Percentiles rank a stretch among this genome's conserved stretches.
phyloP scores from a whole-genome alignment of 2,329 filamentous ascomycete species.

The Chaetomiaceae sp. region DNA sequence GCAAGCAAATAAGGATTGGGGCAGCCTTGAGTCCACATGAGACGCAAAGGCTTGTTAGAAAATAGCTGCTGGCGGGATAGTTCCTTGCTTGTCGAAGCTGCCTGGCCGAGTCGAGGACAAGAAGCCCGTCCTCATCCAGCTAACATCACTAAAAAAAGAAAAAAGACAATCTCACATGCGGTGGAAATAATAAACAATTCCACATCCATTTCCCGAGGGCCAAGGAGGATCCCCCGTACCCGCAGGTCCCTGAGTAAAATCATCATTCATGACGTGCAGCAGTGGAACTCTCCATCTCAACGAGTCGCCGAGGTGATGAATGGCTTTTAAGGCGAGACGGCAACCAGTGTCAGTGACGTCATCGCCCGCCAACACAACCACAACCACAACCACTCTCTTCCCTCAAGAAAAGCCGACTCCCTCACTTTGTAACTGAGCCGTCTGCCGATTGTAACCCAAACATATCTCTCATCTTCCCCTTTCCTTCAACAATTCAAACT shows the following conservation, averaged over 20 bases:
- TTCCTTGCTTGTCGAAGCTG: too few species aligned
- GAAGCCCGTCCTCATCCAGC: too few species aligned
- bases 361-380: background rate
- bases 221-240: too few species aligned
- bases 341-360: constrained; percentile 3
- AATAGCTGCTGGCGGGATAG: too few species aligned
- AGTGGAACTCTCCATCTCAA: constrained; percentile 3
- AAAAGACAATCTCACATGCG: constrained; percentile 1
- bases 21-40: too few species aligned
- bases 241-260: too few species aligned
- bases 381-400: too few species aligned
- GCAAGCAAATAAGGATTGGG: too few species aligned
- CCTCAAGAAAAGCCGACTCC: constrained; percentile 4
- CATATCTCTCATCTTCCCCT: background rate
- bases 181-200: background rate
- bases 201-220: background rate
- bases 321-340: too few species aligned
- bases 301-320: background rate
- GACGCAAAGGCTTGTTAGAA: too few species aligned
- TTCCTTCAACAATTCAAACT: background rate
- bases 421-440: background rate
- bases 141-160: too few species aligned
- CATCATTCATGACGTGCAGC: constrained; percentile 6
- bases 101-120: too few species aligned
- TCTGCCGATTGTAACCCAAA: background rate